phyloP scores from a whole-genome alignment of 176 grass and related monocot genomes.

The Carex myosuroides region DNA sequence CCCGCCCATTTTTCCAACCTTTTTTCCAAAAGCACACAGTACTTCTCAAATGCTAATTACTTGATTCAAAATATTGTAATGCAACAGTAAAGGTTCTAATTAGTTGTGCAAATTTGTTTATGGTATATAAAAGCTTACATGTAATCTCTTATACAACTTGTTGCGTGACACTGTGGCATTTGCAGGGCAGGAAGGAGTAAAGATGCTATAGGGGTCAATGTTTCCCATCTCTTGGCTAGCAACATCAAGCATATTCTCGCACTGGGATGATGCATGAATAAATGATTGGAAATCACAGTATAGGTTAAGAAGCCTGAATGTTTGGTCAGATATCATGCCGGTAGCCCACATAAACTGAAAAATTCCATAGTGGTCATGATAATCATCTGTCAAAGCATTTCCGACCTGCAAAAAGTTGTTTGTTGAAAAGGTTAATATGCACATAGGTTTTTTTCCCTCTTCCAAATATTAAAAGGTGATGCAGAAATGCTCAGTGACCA shows the following conservation, averaged over 20 bases:
- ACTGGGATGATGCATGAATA: conserved; percentile 63
- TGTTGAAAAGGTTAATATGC: conserved; percentile 9
- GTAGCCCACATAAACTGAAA: conserved; percentile 95
- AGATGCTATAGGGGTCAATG: conserved; percentile 97
- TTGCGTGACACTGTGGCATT: conserved; percentile 63
- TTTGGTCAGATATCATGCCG: conserved; percentile 93
- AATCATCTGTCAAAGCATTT: conserved; percentile 97
- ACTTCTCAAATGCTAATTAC: background rate
- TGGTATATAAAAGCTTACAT: conserved; percentile 41
- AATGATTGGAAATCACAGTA: conserved; percentile 86
- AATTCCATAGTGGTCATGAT: conserved; percentile 87
- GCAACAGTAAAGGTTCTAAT: background rate
- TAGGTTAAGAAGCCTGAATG: conserved; percentile 81
- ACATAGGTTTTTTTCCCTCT: background rate
- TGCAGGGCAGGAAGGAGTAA: conserved; percentile 86
- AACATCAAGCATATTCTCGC: conserved; percentile 71
- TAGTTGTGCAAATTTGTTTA: conserved; percentile 5
- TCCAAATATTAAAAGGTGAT: background rate
- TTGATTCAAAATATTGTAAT: conserved; percentile 7
- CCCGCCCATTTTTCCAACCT: conserved; percentile 57
- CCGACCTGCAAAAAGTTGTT: conserved; percentile 66
- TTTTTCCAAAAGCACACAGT: conserved; percentile 35
- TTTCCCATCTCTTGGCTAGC: conserved; percentile 77
- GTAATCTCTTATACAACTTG: conserved; percentile 83
- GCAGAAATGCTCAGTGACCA: background rate